These are phyloP conservation scores for Laetiporus sulphureus DNA, from an alignment of 1,284 basidiomycete genomes.

Conservation along the genomic window DNA sequence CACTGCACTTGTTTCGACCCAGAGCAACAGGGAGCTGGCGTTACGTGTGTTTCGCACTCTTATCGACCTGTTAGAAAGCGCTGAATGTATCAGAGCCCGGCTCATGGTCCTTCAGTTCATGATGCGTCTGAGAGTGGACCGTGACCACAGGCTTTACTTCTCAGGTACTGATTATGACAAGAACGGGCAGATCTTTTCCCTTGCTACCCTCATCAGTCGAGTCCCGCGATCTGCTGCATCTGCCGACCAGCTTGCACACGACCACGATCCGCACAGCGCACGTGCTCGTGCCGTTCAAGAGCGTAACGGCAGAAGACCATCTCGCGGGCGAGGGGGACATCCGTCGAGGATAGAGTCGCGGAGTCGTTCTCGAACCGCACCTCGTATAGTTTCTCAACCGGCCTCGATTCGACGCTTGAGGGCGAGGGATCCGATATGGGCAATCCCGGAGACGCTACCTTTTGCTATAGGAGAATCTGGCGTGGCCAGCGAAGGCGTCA, in stretches of 20 bases:
- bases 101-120: constrained; percentile 82
- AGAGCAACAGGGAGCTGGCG: constrained; percentile 41
- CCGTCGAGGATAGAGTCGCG: constrained; percentile 43
- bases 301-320: constrained; percentile 44
- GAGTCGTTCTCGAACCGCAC: constrained; percentile 60
- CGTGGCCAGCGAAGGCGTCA: constrained; percentile 65
- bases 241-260: constrained; percentile 13
- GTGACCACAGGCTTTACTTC: constrained; percentile 85
- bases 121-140: constrained; percentile 85
- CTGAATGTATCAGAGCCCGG: constrained; percentile 57
- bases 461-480: constrained; percentile 65
- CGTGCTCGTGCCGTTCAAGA: constrained; percentile 48
- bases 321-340: constrained; percentile 48
- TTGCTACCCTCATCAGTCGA: constrained; percentile 52
- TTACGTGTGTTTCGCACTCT: constrained; percentile 45
- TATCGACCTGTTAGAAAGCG: constrained; percentile 35
- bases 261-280: constrained; percentile 36
- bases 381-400: constrained; percentile 24
- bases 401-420: constrained; percentile 21
- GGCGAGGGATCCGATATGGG: constrained; percentile 64
- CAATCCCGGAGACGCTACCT: constrained; percentile 65
- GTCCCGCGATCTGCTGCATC: constrained; percentile 20
- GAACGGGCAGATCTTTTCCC: constrained; percentile 43
- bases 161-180: constrained; percentile 42
- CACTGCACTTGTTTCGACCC: constrained; percentile 46